Evolutionary conservation across 1,284 basidiomycete genomes (phyloP).

Genomic region (Pholiota adiposa): DNA sequence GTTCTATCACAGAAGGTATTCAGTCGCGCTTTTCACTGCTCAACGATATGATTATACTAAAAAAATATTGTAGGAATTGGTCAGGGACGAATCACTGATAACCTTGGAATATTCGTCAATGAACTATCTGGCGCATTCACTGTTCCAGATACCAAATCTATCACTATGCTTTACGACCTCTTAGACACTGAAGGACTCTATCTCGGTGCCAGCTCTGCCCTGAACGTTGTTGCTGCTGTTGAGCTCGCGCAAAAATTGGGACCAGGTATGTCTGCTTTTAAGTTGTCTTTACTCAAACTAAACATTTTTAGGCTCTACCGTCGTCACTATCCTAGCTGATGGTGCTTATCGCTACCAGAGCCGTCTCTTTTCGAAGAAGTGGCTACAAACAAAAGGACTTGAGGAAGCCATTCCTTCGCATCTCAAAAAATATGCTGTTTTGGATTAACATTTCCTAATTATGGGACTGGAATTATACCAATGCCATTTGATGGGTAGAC

Average conservation of each 20-base stretch:
- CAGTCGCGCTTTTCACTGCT: neutral
- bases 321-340: constrained; percentile 93
- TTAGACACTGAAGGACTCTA: constrained; percentile 95
- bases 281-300: neutral
- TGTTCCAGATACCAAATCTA: constrained; percentile 89
- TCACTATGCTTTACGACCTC: constrained; percentile 93
- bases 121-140: constrained; percentile 84
- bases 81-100: constrained; percentile 96
- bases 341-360: constrained; percentile 98
- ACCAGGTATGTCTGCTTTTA: constrained; percentile 53
- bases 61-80: constrained; percentile 75
- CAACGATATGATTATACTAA: neutral
- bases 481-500: neutral
- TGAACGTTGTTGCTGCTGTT: constrained; percentile 94
- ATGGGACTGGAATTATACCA: neutral
- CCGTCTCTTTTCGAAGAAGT: constrained; percentile 92
- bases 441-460: constrained; percentile 53
- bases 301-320: constrained; percentile 66
- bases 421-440: constrained; percentile 89
- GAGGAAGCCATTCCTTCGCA: constrained; percentile 82
- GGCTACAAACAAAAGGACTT: constrained; percentile 88
- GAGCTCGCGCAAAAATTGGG: constrained; percentile 89
- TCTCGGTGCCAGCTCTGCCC: constrained; percentile 93
- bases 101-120: constrained; percentile 85
- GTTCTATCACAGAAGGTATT: constrained; percentile 95